Percentiles rank a stretch among this genome's conserved stretches.
These are phyloP conservation scores for Prunus salicina DNA, from an alignment of 306 rosid species.

Conservation along the genomic window DNA sequence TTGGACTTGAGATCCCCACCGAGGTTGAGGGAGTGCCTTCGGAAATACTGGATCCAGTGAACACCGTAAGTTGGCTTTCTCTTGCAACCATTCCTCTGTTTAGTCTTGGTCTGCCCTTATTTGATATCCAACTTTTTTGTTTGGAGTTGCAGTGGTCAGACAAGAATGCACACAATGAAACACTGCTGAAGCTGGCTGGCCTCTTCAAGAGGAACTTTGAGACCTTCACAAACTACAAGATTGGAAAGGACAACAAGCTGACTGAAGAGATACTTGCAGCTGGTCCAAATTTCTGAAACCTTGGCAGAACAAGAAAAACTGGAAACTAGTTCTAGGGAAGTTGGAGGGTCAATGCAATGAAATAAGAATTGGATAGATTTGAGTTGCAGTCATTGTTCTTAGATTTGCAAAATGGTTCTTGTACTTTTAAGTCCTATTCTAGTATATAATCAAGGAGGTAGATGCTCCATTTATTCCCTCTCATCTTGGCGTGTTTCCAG, in stretches of 20 bases:
- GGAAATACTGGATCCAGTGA: constrained; percentile 66
- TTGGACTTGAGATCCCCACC: constrained; percentile 75
- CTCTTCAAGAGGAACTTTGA: constrained; percentile 75
- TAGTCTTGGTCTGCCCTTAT: background rate
- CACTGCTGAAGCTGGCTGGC: constrained; percentile 61
- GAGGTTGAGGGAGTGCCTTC: constrained; percentile 75
- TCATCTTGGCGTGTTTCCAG: background rate
- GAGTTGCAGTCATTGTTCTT: background rate
- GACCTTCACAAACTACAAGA: constrained; percentile 60
- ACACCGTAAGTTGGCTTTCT: constrained; percentile 50
- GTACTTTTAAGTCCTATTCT: background rate
- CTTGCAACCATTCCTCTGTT: background rate
- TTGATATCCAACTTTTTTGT: background rate
- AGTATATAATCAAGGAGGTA: background rate
- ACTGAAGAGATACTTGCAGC: constrained; percentile 83
- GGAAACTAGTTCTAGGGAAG: background rate
- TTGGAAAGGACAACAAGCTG: constrained; percentile 54
- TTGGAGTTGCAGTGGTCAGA: constrained; percentile 62
- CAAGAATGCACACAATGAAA: constrained; percentile 50
- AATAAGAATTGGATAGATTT: background rate
- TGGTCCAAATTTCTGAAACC: constrained; percentile 49
- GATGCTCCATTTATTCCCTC: background rate
- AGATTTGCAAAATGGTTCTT: constrained; percentile 1
- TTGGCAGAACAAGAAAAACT: background rate
- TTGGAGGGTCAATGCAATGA: background rate